Percentiles rank a stretch among this genome's conserved stretches.
Evolutionary conservation across 2,329 filamentous ascomycete species (phyloP).

Genomic region (Stagonosporopsis chrysanthemi): DNA sequence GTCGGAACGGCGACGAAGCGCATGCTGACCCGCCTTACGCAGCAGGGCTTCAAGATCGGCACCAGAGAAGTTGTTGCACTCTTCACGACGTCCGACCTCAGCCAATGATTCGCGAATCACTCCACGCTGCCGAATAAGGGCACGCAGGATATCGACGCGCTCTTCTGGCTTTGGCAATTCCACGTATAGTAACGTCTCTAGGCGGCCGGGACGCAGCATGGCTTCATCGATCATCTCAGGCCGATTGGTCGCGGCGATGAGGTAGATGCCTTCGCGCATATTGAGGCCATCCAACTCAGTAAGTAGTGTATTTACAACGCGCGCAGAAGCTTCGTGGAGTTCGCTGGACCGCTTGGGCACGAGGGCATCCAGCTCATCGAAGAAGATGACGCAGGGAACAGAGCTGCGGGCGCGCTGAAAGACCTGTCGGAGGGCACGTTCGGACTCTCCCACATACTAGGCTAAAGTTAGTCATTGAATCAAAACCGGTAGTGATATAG

Average conservation of each 20-base stretch:
- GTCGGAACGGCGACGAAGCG: constrained; percentile 57
- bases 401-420: constrained; percentile 87
- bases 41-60: constrained; percentile 69
- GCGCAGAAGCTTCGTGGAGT: constrained; percentile 80
- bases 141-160: constrained; percentile 83
- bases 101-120: constrained; percentile 62
- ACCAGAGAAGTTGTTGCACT: constrained; percentile 79
- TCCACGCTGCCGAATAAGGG: constrained; percentile 61
- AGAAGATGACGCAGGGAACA: constrained; percentile 94
- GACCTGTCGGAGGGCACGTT: constrained; percentile 89
- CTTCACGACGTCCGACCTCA: constrained; percentile 67
- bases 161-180: constrained; percentile 82
- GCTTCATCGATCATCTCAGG: constrained; percentile 97
- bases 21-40: constrained; percentile 65
- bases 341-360: constrained; percentile 81
- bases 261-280: constrained; percentile 83
- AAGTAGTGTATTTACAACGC: constrained; percentile 93
- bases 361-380: constrained; percentile 94
- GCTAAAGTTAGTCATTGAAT: constrained; percentile 7
- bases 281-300: constrained; percentile 91
- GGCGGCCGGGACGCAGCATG: constrained; percentile 88
- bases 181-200: constrained; percentile 89
- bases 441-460: constrained; percentile 89
- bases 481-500: background rate
- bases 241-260: constrained; percentile 93